Evolutionary conservation across 2,329 filamentous ascomycete genomes (phyloP).

Genomic region (Arachnopeziza araneosa): DNA sequence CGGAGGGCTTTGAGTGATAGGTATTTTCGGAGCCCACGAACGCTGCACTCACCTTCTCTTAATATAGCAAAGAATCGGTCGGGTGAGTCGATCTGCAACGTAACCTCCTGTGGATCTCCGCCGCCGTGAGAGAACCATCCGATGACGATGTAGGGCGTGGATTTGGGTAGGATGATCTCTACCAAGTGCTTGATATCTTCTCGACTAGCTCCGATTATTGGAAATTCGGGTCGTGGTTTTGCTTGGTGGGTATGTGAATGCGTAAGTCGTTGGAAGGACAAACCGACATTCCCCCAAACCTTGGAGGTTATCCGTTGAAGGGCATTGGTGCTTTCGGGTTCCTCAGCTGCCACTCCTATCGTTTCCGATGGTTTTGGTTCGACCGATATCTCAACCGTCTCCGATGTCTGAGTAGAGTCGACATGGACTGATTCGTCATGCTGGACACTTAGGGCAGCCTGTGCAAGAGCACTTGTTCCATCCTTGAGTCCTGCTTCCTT

Average conservation of each 20-base stretch:
- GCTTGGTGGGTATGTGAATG: conserved; percentile 3
- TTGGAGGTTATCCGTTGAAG: conserved; percentile 1
- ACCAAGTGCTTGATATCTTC: conserved; percentile 17
- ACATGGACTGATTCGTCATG: background rate
- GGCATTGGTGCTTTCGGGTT: conserved; percentile 4
- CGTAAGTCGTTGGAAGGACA: conserved; percentile 2
- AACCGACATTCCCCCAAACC: conserved; percentile 7
- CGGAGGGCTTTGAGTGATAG: conserved; percentile 11
- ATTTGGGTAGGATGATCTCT: conserved; percentile 15
- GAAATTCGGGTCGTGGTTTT: conserved; percentile 7
- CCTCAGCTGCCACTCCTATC: conserved; percentile 2
- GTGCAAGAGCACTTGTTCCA: background rate
- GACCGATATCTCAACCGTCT: background rate
- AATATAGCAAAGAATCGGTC: conserved; percentile 12
- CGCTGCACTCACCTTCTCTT: conserved; percentile 13
- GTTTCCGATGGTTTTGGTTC: background rate
- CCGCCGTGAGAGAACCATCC: conserved; percentile 17
- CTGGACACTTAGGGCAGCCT: background rate
- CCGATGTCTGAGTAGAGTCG: conserved; percentile 5
- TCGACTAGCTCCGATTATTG: conserved; percentile 15
- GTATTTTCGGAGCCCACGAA: conserved; percentile 10
- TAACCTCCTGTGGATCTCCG: conserved; percentile 16
- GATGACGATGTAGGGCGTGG: conserved; percentile 17
- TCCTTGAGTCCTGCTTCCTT: conserved; percentile 12
- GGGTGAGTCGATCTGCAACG: conserved; percentile 12